Base-by-base conservation (phyloP, 2,329 filamentous ascomycete species). In the Didymella glomerata region DNA sequence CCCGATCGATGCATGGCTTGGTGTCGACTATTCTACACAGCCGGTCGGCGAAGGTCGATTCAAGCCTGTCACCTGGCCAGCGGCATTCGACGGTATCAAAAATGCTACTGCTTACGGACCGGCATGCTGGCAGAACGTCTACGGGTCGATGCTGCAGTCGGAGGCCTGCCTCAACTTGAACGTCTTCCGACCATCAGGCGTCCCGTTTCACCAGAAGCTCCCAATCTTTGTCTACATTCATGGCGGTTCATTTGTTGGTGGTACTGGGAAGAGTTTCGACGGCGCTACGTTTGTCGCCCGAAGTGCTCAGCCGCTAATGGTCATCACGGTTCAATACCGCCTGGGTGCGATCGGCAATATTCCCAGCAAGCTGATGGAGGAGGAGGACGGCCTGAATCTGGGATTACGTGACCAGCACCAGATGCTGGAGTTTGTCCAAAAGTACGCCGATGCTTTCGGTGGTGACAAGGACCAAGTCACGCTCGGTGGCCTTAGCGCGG, bases 1-100 rank as follows among this genome's bases (percentile, higher is more conserved):
- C 2, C 58, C 75, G 0, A 77, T 83, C 1, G 79, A 83, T 60
- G 81, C 81, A 0, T 84, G 81, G 81, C 69, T 83, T 6, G 80
- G 80, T 2, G 77, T 83, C 30, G 79, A 82, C 63, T 84, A 82
- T 48, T 76, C 81, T 0, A 80, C 79, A 0, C 75, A 75, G 54
- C 74, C 74, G 28, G 64, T 77, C 1, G 79, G 77, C 5, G 68
- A 78, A 3, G 61, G 68, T 14, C 78, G 82, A 8, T 83, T 83
- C 54, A 69, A 67, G 13, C 73, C 78, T 0, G 72, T 81, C 20
- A 70, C 74, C 22, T 79, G 75, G 76, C 81, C 82, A 0, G 61
- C 63, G 4, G 62, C 74, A 1, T 82, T 83, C 46, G 68, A 77
- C 1, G 81, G 79, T 0, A 69, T 77, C 8, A 78, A 74, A 56